Percentiles rank a stretch among this genome's conserved stretches.
These are phyloP conservation scores for Lobulomyces angularis DNA, from an alignment of 192 early-diverging fungal species.

Conservation along the genomic window DNA sequence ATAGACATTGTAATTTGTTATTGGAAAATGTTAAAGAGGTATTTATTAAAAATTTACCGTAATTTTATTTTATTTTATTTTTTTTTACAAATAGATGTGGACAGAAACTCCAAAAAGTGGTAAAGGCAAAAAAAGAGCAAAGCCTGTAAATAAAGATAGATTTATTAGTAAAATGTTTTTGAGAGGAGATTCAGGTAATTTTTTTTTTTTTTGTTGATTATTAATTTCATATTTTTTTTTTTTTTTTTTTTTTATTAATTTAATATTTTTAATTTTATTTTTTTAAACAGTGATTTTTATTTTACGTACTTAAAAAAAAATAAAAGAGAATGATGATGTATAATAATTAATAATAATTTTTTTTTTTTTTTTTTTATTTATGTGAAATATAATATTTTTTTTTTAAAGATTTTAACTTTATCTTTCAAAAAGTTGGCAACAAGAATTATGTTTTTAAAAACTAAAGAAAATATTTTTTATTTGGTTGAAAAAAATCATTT, in stretches of 20 bases:
- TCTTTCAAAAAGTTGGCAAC: too few species aligned
- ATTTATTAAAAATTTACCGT: slow-evolving; percentile 7
- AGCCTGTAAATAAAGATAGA: slow-evolving; percentile 93
- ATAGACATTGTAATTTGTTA: slow-evolving; percentile 99
- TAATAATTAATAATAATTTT: not conserved
- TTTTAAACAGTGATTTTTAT: too few species aligned
- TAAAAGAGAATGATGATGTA: not conserved
- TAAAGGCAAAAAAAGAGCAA: slow-evolving; percentile 87
- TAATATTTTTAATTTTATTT: slow-evolving; percentile 6
- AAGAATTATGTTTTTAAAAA: too few species aligned
- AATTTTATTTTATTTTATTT: slow-evolving; percentile 2
- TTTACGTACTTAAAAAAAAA: slow-evolving; percentile 5
- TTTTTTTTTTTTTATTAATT: slow-evolving; percentile 4
- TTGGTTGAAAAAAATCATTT: not conserved
- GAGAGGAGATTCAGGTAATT: slow-evolving; percentile 85
- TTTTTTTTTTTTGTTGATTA: too few species aligned
- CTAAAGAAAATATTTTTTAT: slow-evolving; percentile 1
- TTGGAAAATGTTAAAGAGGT: slow-evolving; percentile 97
- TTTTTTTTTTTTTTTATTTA: slow-evolving; percentile 1
- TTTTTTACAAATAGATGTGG: slow-evolving; percentile 70
- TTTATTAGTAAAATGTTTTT: slow-evolving; percentile 98
- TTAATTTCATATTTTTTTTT: not conserved
- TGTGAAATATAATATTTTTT: not conserved
- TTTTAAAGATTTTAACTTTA: not conserved
- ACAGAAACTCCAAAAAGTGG: slow-evolving; percentile 81